Base-by-base conservation (phyloP, 1,284 basidiomycete species). In the Ustilago loliicola region DNA sequence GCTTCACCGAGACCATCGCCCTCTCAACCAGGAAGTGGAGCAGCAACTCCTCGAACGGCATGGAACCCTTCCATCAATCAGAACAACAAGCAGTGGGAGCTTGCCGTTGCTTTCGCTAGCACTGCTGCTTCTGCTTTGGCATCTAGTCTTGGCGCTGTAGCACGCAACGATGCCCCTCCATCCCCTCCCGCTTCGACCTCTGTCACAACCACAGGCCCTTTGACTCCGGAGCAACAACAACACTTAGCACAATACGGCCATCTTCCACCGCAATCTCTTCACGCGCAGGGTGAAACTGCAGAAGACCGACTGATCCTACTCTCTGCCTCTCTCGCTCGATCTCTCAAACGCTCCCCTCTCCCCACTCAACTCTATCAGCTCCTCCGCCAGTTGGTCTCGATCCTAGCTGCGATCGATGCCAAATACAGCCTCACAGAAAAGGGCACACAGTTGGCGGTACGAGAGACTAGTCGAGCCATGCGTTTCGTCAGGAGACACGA, bases 81-180 rank as follows among this genome's bases (percentile, higher is more conserved):
- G 61, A 72, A 72, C 62, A 70, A 70, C 64, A 64, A 68, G 51
- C 79, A 80, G 61, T 80, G 79, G 79, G 79, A 80, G 50, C 52
- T 80, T 2, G 66, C 76, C 15, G 73, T 71, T 10, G 77, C 79
- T 1, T 76, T 80, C 30, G 79, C 79, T 3, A 64, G 61, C 38
- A 73, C 77, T 0, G 77, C 77, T 15, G 79, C 79, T 0, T 73
- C 64, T 17, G 77, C 76, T 2, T 56, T 80, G 0, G 77, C 77
- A 3, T 65, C 56, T 32, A 79, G 77, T 53, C 58, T 80, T 1
- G 71, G 77, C 8, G 69, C 72, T 5, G 72, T 78, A 1, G 79
- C 69, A 3, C 57, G 61, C 17, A 58, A 47, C 40, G 57, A 57
- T 5, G 29, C 42, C 7, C n/a, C 23, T 13, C 21, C 53, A 7